Conservation (phyloP, 768 basidiomycete species). For the Lepiota venenata region DNA sequence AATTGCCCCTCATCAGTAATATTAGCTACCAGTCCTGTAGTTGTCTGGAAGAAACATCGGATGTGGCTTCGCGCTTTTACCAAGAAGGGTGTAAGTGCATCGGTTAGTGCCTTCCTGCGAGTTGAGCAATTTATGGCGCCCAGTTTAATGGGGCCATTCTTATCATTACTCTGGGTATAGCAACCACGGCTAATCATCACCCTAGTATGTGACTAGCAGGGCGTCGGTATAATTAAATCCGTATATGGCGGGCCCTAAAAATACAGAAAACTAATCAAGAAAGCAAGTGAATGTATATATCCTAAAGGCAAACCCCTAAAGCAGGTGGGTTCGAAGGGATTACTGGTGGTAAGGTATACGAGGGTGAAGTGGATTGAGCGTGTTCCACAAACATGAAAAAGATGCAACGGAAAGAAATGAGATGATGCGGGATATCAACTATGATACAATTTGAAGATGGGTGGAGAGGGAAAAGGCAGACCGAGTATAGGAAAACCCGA, state of each 20-base stretch:
- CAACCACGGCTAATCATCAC: no score
- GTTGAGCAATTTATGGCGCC: no score
- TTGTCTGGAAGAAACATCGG: no score
- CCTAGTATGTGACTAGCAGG: no score
- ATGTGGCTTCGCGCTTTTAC: no score
- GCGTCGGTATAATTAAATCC: not conserved
- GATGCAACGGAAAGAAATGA: not conserved
- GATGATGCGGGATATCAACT: not conserved
- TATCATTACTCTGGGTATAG: no score
- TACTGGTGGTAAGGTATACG: not conserved
- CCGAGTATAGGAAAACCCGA: not conserved
- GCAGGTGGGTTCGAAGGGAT: not conserved
- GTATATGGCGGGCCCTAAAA: not conserved
- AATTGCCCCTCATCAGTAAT: no score
- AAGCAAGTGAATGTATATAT: not conserved
- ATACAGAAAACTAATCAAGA: constrained; percentile 3
- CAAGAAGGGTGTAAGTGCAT: no score
- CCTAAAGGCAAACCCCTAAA: not conserved
- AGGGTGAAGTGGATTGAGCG: not conserved
- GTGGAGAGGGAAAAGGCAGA: no score
- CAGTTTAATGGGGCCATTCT: no score
- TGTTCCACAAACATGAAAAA: not conserved
- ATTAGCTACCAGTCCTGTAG: no score
- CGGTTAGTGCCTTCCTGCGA: no score
- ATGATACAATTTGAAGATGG: constrained; percentile 1